Evolutionary conservation across 1,284 basidiomycete species (phyloP).

Genomic region (Lentinus polychrous): DNA sequence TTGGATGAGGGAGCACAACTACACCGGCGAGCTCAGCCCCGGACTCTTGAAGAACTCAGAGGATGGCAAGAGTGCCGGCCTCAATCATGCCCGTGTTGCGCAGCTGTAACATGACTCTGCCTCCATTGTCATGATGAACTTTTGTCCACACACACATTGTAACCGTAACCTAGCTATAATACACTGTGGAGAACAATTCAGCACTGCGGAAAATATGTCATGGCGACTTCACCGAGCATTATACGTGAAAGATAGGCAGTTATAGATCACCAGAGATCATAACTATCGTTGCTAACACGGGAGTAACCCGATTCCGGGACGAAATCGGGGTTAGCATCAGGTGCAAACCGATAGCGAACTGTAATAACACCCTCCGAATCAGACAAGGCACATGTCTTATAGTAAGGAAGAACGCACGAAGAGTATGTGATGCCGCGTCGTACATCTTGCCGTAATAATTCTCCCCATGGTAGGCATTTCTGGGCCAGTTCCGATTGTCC

Average conservation of each 20-base stretch:
- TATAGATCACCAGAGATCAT: no score
- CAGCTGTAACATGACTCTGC: no score
- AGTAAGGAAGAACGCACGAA: conserved; percentile 9
- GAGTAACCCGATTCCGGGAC: conserved; percentile 6
- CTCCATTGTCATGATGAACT: no score
- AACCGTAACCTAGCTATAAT: no score
- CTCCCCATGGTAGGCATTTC: neutral
- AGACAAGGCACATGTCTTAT: neutral
- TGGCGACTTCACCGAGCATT: neutral
- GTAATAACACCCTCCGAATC: neutral
- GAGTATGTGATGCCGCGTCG: conserved; percentile 4
- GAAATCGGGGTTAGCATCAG: conserved; percentile 11
- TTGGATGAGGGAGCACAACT: conserved; percentile 17
- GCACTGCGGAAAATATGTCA: neutral
- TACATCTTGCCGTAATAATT: conserved; percentile 10
- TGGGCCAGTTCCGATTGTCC: neutral
- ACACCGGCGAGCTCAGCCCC: conserved; percentile 1
- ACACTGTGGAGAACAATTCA: neutral
- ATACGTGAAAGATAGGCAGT: no score
- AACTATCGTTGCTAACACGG: neutral
- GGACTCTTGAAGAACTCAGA: neutral
- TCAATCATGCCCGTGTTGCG: neutral
- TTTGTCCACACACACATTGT: no score
- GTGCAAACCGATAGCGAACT: conserved; percentile 22
- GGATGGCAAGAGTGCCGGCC: neutral